Conservation (phyloP, 495 filamentous ascomycete genomes). For the Letharia lupina region DNA sequence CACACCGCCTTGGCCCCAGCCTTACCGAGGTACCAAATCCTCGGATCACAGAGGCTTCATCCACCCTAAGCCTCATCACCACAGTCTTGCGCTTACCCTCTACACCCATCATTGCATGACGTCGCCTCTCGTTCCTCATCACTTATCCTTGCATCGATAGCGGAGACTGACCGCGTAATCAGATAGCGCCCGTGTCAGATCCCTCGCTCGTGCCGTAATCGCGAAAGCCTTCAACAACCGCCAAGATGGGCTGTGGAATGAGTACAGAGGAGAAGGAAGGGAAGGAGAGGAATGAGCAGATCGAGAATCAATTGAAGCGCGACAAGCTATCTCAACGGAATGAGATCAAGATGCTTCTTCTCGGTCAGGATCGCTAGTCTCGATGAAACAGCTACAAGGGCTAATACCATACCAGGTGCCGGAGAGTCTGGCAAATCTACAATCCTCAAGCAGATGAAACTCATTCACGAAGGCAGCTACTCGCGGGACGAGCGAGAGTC, state of each 20-base stretch:
- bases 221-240: conserved; percentile 26
- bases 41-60: not conserved
- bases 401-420: conserved; percentile 55
- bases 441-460: conserved; percentile 97
- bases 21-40: not conserved
- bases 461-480: conserved; percentile 51
- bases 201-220: conserved; percentile 6
- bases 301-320: conserved; percentile 93
- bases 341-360: conserved; percentile 98
- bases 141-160: not conserved
- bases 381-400: not conserved
- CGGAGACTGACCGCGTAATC: conserved; percentile 13
- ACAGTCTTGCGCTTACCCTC: not conserved
- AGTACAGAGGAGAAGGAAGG: conserved; percentile 99
- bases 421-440: conserved; percentile 99
- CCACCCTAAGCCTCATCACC: not conserved
- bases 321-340: conserved; percentile 94
- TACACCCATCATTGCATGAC: not conserved
- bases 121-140: conserved; percentile 3
- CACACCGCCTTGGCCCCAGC: conserved; percentile 2
- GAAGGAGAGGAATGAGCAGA: conserved; percentile 98
- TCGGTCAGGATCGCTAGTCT: conserved; percentile 55
- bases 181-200: not conserved
- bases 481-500: conserved; percentile 50
- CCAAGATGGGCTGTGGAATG: conserved; percentile 98